Conservation (phyloP, 2,329 filamentous ascomycete species). For the Helotiales sp. region DNA sequence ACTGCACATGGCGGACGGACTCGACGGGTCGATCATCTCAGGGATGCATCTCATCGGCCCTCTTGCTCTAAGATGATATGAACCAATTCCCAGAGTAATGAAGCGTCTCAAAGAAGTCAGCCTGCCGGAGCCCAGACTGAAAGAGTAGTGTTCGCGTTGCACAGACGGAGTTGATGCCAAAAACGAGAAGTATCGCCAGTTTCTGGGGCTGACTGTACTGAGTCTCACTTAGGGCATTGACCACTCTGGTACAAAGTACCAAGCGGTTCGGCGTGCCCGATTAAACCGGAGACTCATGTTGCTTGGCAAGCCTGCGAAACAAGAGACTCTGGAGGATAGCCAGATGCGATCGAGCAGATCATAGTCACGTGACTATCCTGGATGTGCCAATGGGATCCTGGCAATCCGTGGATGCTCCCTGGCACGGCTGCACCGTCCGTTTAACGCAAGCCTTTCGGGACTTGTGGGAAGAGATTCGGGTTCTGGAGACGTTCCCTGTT, state of each 20-base stretch:
- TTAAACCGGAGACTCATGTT: not conserved
- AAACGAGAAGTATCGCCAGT: slow-evolving; percentile 1
- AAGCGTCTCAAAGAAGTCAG: slow-evolving; percentile 24
- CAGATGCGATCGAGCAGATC: not conserved
- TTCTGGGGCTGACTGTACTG: slow-evolving; percentile 37
- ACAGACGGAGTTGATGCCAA: slow-evolving; percentile 14
- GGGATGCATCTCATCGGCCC: slow-evolving; percentile 30
- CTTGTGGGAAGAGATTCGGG: slow-evolving; percentile 82
- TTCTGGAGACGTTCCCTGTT: slow-evolving; percentile 82
- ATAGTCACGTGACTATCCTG: not conserved
- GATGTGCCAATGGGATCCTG: not conserved
- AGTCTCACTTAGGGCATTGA: slow-evolving; percentile 27
- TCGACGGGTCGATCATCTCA: slow-evolving; percentile 33
- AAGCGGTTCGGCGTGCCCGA: not conserved
- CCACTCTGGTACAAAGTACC: not conserved
- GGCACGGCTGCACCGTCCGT: not conserved
- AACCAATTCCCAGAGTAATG: slow-evolving; percentile 18
- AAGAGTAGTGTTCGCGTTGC: slow-evolving; percentile 18
- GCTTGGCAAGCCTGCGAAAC: not conserved
- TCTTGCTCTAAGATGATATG: slow-evolving; percentile 20
- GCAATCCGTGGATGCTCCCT: not conserved
- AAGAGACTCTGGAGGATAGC: not conserved
- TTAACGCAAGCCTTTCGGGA: slow-evolving; percentile 66
- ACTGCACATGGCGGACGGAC: slow-evolving; percentile 30
- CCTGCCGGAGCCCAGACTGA: slow-evolving; percentile 9